Evolutionary conservation across 2,329 filamentous ascomycete species (phyloP).

Genomic region (Fusarium sp.): DNA sequence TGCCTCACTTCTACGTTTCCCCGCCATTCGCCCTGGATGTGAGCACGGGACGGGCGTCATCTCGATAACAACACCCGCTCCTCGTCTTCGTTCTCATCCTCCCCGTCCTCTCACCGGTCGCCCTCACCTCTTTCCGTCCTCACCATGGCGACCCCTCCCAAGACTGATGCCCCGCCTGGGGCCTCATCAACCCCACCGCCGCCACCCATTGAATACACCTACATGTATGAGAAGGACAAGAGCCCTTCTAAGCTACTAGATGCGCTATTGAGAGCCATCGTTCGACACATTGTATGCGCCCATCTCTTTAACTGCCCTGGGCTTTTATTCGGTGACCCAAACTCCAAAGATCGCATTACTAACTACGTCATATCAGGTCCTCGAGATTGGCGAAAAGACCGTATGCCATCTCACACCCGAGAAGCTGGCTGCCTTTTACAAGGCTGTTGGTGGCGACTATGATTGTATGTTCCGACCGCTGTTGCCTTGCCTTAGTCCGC

Average conservation of each 20-base stretch:
- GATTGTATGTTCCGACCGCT: slow-evolving; percentile 67
- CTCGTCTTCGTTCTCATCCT: slow-evolving; percentile 10
- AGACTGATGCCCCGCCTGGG: slow-evolving; percentile 42
- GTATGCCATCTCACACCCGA: slow-evolving; percentile 71
- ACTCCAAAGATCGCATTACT: slow-evolving; percentile 26
- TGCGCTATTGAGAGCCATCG: slow-evolving; percentile 78
- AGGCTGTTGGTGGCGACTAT: slow-evolving; percentile 81
- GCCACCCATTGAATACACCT: slow-evolving; percentile 67
- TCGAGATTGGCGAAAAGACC: slow-evolving; percentile 71
- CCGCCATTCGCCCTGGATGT: slow-evolving; percentile 43
- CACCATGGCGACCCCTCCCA: slow-evolving; percentile 48
- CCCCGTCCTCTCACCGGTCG: background rate
- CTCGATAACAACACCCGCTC: slow-evolving; percentile 8
- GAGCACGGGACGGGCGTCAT: slow-evolving; percentile 26
- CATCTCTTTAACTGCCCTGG: slow-evolving; percentile 1
- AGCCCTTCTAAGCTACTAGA: slow-evolving; percentile 77
- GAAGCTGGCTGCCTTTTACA: slow-evolving; percentile 85
- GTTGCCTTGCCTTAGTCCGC: slow-evolving; percentile 5
- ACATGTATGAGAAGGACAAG: slow-evolving; percentile 79
- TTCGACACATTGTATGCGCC: slow-evolving; percentile 76
- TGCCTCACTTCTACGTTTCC: slow-evolving; percentile 38
- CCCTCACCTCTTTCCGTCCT: slow-evolving; percentile 3
- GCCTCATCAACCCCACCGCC: slow-evolving; percentile 46
- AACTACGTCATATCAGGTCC: slow-evolving; percentile 60
- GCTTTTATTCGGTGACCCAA: background rate